These are phyloP conservation scores for Paramyrothecium roridum DNA, from an alignment of 2,329 filamentous ascomycete genomes.

Conservation along the genomic window DNA sequence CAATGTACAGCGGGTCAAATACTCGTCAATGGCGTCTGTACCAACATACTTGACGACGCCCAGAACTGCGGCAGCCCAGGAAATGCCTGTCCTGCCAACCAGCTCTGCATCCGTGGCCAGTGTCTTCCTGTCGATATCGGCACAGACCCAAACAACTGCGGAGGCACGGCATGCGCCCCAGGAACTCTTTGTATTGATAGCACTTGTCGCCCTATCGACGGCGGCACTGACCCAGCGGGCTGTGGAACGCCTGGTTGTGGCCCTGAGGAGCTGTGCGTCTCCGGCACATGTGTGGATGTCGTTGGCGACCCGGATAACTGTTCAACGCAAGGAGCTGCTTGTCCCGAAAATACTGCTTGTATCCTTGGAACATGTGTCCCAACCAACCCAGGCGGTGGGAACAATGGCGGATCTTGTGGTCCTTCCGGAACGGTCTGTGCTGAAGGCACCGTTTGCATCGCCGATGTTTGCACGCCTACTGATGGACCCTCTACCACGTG, in stretches of 20 bases:
- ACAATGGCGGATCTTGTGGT: background rate
- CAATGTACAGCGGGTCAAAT: background rate
- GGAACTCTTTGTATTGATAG: background rate
- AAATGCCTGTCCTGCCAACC: background rate
- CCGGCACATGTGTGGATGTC: background rate
- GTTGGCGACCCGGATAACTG: background rate
- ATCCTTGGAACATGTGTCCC: background rate
- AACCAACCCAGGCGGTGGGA: background rate
- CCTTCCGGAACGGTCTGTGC: background rate
- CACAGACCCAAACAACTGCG: background rate
- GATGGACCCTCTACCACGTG: background rate
- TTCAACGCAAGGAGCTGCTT: background rate
- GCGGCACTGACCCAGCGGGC: background rate
- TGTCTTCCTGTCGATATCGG: background rate
- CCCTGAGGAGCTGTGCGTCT: background rate
- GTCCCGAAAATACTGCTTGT: background rate
- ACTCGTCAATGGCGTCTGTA: background rate
- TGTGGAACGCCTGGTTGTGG: background rate
- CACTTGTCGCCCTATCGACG: background rate
- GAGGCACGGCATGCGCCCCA: background rate
- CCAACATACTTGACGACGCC: background rate
- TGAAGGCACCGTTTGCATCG: background rate
- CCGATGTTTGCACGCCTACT: background rate
- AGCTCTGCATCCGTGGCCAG: background rate
- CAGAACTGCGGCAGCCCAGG: background rate